Percentiles rank a stretch among this genome's conserved stretches.
Conservation (phyloP, 2,329 filamentous ascomycete genomes). For the Aspergillus sergii region DNA sequence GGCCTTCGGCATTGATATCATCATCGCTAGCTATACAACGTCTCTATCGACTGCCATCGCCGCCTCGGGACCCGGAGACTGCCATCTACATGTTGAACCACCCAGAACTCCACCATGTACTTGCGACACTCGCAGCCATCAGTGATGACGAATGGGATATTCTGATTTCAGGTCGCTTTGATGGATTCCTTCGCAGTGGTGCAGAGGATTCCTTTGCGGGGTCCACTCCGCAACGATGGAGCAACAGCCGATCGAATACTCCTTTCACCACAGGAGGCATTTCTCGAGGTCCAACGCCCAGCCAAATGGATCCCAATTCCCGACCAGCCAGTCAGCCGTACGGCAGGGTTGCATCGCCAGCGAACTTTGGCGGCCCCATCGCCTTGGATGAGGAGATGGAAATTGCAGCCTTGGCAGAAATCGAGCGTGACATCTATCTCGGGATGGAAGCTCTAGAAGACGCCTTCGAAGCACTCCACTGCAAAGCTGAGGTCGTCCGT, state of each 20-base stretch:
- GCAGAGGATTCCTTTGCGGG: slow-evolving; percentile 61
- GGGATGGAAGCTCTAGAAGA: slow-evolving; percentile 95
- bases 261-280: slow-evolving; percentile 36
- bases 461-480: slow-evolving; percentile 88
- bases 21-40: slow-evolving; percentile 79
- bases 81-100: slow-evolving; percentile 86
- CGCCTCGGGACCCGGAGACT: slow-evolving; percentile 81
- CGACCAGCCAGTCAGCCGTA: slow-evolving; percentile 44
- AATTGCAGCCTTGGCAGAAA: slow-evolving; percentile 83
- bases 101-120: slow-evolving; percentile 77
- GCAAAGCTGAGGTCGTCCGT: slow-evolving; percentile 78
- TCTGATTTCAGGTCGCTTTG: slow-evolving; percentile 87
- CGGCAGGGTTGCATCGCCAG: slow-evolving; percentile 54
- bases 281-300: slow-evolving; percentile 38
- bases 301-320: slow-evolving; percentile 44
- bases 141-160: slow-evolving; percentile 96
- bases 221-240: slow-evolving; percentile 31
- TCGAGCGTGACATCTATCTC: slow-evolving; percentile 88
- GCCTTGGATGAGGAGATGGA: slow-evolving; percentile 93
- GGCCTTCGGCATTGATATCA: slow-evolving; percentile 74
- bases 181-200: slow-evolving; percentile 93
- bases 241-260: slow-evolving; percentile 44
- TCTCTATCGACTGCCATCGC: slow-evolving; percentile 72
- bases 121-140: slow-evolving; percentile 85
- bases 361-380: slow-evolving; percentile 70